Evolutionary conservation across 2,329 filamentous ascomycete species (phyloP), one percentile per base, ranked within the genome.

Genomic region (Sclerotinia glacialis): DNA sequence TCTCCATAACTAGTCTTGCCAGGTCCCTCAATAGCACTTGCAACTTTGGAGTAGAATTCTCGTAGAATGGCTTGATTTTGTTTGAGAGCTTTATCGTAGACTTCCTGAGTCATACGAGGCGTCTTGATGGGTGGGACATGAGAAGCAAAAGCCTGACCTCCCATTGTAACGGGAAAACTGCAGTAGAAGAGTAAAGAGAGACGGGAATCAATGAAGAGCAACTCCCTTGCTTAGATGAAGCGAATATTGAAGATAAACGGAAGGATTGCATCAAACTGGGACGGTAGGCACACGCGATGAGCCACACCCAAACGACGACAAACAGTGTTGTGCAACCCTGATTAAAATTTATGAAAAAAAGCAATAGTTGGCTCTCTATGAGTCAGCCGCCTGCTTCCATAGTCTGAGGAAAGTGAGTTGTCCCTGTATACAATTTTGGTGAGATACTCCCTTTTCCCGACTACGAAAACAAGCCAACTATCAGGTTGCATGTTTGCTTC

Each of bases 1-100:
- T 95, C 92, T 26, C 91, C 92, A 72, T 86, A 83, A 71, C 87
- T 84, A 0, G 70, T 52, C 76, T 95, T 95, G 1, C 76, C 87
- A 0, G 91, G 90, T 0, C 85, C 89, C 71, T 92, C 89, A 37
- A 89, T 83, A 0, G 90, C 87, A 0, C 83, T 81, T 0, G 81
- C 83, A 5, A 90, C 85, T 9, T 78, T 79, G 0, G 78, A 64
- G 71, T 85, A 92, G 4, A 88, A 77, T 1, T 78, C 71, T 1
- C 77, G 76, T 0, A 91, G 81, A 2, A 81, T 75, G 0, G 73
- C 66, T 34, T 81, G 78, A 68, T 83, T 85, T 0, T 78, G 73
- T 0, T 76, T 69, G 28, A 83, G 84, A 37, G 87, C 79, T 1
- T 75, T 68, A 0, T 78, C 63, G 77, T 93, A 94, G 42, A 89